Base-by-base conservation (phyloP, 345 rosid genomes). In the Hibiscus tridactylites region DNA sequence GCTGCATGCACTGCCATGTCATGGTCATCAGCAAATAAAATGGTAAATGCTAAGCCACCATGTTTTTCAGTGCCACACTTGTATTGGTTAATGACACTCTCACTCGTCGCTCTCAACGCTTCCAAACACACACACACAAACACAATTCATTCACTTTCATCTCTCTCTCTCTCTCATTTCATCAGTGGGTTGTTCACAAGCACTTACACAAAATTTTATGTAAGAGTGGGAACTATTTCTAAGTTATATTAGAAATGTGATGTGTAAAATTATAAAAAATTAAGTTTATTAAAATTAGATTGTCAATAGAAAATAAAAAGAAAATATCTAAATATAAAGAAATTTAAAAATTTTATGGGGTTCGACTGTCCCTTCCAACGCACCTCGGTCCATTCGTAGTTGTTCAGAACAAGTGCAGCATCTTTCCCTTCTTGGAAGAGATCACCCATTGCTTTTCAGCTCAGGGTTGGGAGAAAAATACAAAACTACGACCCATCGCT, bases 51-150 rank as follows among this genome's bases (percentile, higher is more conserved):
- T 44, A 75, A 72, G 77, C 67, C 71, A 42, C 79, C 90, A 88
- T 90, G 85, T 80, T 86, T 90, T 90, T 90, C 90, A 87, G 94
- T 89, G 94, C 94, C 85, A 75, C 64, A 66, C 73, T 76, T 80
- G 60, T 66, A 76, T 53, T 70, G 78, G 19, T 63, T 75, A 74
- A 74, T 67, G 82, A 67, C 76, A 68, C 74, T 17, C 76, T 74
- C 81, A 76, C 59, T 76, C 71, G 82, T 81, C 88, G 72, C 80
- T 81, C 83, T 80, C 85, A 77, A 67, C 61, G 60, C 60, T 73
- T 46, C 71, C 71, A 66, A 73, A 77, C 77, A 65, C 57, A 52
- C 60, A 75, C 80, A 78, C 86, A 78, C 79, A 65, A 81, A 83
- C 85, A 78, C 11, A 83, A 81, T 76, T 73, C 73, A 75, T 65